Percentiles rank a stretch among this genome's conserved stretches.
Evolutionary conservation across 345 rosid species (phyloP).

Genomic region (Carallia pectinifolia): DNA sequence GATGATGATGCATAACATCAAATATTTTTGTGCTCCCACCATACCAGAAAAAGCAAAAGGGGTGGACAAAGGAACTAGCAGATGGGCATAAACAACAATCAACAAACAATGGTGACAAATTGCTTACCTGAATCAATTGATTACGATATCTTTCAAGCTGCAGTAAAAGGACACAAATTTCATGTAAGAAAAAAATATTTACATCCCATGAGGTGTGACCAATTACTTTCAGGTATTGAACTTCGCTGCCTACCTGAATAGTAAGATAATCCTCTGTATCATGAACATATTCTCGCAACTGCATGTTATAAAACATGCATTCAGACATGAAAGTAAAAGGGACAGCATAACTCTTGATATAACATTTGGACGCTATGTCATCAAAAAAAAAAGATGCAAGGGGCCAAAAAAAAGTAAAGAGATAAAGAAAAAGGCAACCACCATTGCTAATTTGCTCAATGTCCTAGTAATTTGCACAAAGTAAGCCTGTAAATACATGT

Average conservation of each 20-base stretch:
- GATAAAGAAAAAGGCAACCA: slow-evolving; percentile 19
- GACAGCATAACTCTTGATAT: neutral
- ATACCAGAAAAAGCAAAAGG: neutral
- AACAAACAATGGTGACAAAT: neutral
- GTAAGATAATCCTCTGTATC: slow-evolving; percentile 98
- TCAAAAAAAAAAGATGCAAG: neutral
- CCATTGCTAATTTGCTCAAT: slow-evolving; percentile 82
- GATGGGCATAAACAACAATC: no score
- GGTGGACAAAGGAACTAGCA: neutral
- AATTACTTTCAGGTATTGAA: neutral
- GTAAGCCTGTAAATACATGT: slow-evolving; percentile 66
- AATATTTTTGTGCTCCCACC: neutral
- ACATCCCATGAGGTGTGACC: neutral
- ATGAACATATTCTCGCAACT: slow-evolving; percentile 95
- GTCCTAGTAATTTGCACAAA: slow-evolving; percentile 97
- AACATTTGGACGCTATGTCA: neutral
- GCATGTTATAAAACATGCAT: slow-evolving; percentile 35
- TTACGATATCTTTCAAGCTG: slow-evolving; percentile 99
- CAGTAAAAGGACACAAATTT: slow-evolving; percentile 17
- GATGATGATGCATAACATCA: no score
- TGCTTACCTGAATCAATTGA: slow-evolving; percentile 87
- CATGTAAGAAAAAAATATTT: neutral
- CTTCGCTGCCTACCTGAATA: slow-evolving; percentile 59
- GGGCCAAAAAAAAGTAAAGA: neutral
- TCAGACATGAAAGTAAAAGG: neutral